Evolutionary conservation across 2,329 filamentous ascomycete genomes (phyloP), one percentile per base, ranked within the genome.

Genomic region (Exophiala aquamarina): DNA sequence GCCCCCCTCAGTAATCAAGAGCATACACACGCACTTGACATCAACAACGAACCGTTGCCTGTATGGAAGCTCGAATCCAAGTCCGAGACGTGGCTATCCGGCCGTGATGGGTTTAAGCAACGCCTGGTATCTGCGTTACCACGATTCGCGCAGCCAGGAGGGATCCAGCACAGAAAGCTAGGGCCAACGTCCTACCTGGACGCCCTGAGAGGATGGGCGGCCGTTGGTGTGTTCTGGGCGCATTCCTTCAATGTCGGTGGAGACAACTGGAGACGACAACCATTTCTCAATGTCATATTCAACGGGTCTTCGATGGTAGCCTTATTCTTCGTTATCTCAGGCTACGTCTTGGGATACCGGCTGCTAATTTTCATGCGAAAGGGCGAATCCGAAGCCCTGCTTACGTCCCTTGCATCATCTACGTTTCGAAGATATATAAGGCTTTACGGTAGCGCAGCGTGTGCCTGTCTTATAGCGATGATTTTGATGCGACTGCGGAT

Each of bases 251-350:
- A 69, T 3, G 15, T 43, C 21, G 34, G 39, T 19, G 20, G 20
- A 26, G 37, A 28, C 11, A 41, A 18, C 37, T 38, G 21, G n/a
- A 31, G 43, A 18, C 40, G 35, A 29, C 39, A 70, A 4, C 68
- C 70, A 4, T 62, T 72, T 51, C 37, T 72, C 18, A 68, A 70
- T 40, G 58, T 72, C 54, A 19, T 55, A 4, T 50, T 46, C 33
- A 40, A 47, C 28, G 57, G 54, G 2, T 10, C 49, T 2, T 54
- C 47, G 11, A 54, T 55, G 45, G 71, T 74, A 15, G 66, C 67
- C 43, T 67, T 74, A 20, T 75, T 75, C 61, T 75, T 75, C 56
- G 66, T 75, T 35, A 67, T 75, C 20, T 74, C 70, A 6, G 72
- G 72, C 37, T 75, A 74, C 49, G 71, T 73, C 20, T 63, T 75